Conservation (phyloP, 164 flowering plant species). For the Chloranthus sessilifolius region DNA sequence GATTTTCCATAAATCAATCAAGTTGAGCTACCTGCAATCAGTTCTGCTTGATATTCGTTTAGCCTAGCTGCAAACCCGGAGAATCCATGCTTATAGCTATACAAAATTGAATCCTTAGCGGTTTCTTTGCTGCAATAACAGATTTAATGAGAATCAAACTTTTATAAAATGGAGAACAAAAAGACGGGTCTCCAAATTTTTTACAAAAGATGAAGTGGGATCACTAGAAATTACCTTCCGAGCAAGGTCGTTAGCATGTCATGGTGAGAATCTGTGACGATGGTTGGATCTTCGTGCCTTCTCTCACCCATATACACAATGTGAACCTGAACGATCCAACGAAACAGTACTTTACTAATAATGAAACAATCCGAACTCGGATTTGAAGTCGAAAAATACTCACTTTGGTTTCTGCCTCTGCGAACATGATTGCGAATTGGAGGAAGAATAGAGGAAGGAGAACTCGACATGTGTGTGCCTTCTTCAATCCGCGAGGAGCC, state of each 20-base stretch:
- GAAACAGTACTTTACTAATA: too few relatives aligned
- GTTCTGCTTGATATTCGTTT: slow-evolving; percentile 33
- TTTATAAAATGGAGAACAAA: slow-evolving; percentile 5
- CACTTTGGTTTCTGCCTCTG: too few relatives aligned
- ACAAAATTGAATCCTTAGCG: slow-evolving; percentile 28
- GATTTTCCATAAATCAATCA: not conserved
- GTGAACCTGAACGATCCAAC: slow-evolving; percentile 24
- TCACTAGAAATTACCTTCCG: slow-evolving; percentile 24
- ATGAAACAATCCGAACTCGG: too few relatives aligned
- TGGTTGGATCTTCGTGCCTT: slow-evolving; percentile 25
- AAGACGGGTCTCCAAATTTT: too few relatives aligned
- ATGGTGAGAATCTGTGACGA: slow-evolving; percentile 25
- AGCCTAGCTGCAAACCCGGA: slow-evolving; percentile 55
- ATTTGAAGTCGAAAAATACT: too few relatives aligned
- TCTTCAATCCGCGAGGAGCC: too few relatives aligned
- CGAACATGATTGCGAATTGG: too few relatives aligned
- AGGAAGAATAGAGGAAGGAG: too few relatives aligned
- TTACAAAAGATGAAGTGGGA: too few relatives aligned
- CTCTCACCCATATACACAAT: slow-evolving; percentile 43
- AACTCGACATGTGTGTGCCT: too few relatives aligned
- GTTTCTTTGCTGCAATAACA: slow-evolving; percentile 32
- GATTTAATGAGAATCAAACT: slow-evolving; percentile 17
- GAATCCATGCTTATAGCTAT: slow-evolving; percentile 51
- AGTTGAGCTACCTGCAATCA: slow-evolving; percentile 24
- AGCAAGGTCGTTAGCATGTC: slow-evolving; percentile 30